Base-by-base conservation (phyloP, 306 rosid species). In the Amphicarpaea edgeworthii region DNA sequence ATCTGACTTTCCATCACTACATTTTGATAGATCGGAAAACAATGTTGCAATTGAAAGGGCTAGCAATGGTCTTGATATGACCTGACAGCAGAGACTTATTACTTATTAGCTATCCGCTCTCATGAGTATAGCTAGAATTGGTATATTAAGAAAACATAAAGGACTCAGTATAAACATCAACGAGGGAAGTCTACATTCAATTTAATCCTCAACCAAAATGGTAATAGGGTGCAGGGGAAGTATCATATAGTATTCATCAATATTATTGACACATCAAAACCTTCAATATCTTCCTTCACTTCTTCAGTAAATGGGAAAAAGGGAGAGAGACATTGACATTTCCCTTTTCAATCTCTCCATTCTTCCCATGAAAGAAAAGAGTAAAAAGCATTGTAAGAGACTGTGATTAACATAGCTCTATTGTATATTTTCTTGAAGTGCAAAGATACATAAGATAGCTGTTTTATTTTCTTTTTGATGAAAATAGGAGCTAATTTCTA, bases 61-160 rank as follows among this genome's bases (percentile, higher is more conserved):
- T 53, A 92, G 87, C 32, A 92, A 32, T 0, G 97, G 97, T 78
- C 78, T 88, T 20, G 97, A 92, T 79, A 92, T 76, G 38, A 68
- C 73, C 97, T 92, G 84, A 30, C 37, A 68, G 63, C 72, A 82
- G 10, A 71, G 70, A 83, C 43, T 75, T 78, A 46, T n/a, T n/a
- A n/a, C n/a, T n/a, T 23, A 28, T 80, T 38, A 61, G 62, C 30
- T 16, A 68, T 49, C 14, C 21, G 40, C 46, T 69, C 32, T 68
- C 30, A 40, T 40, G 73, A 45, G 62, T 14, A 75, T 37, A 66
- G 72, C 50, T 46, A 62, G 23, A 45, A 20, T 63, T 41, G 28
- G 53, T 66, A 77, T n/a, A 12, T 68, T 61, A 32, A 73, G 19
- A 58, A 34, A 20, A 45, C 12, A 40, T 14, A 38, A 55, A 24